Percentiles rank a stretch among this genome's conserved stretches.
These are phyloP conservation scores for Sphagnum magellanicum DNA, from an alignment of 228 moss, liverwort and hornwort species.

Conservation along the genomic window DNA sequence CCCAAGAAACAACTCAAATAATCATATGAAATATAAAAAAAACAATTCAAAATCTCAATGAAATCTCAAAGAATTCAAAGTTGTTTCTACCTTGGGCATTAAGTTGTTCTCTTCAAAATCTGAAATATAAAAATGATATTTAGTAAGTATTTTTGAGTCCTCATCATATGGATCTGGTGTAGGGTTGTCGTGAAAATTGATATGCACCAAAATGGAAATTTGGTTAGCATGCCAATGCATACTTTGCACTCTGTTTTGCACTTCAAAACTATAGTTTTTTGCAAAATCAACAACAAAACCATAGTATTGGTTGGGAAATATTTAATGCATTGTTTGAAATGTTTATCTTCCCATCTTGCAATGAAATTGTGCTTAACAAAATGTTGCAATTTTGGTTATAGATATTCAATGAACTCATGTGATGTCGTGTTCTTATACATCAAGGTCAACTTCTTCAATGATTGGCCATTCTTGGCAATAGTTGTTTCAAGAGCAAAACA, in stretches of 20 bases:
- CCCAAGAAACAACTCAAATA: no score
- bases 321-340: not conserved
- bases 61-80: no score
- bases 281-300: conserved; percentile 2
- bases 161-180: not conserved
- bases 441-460: not conserved
- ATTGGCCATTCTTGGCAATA: no score
- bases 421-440: not conserved
- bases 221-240: conserved; percentile 9
- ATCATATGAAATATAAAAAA: not conserved
- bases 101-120: no score
- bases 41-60: no score
- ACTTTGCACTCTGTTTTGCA: no score
- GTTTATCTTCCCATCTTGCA: not conserved
- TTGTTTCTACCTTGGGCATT: no score
- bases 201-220: conserved; percentile 1
- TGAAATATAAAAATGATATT: not conserved
- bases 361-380: conserved; percentile 1
- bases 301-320: not conserved
- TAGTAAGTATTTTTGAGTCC: not conserved
- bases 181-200: not conserved
- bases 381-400: not conserved
- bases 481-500: no score
- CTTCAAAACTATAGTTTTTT: conserved; percentile 3
- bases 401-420: not conserved